These are phyloP conservation scores for Polygonum aviculare DNA, from an alignment of 148 eudicot species.

Conservation along the genomic window DNA sequence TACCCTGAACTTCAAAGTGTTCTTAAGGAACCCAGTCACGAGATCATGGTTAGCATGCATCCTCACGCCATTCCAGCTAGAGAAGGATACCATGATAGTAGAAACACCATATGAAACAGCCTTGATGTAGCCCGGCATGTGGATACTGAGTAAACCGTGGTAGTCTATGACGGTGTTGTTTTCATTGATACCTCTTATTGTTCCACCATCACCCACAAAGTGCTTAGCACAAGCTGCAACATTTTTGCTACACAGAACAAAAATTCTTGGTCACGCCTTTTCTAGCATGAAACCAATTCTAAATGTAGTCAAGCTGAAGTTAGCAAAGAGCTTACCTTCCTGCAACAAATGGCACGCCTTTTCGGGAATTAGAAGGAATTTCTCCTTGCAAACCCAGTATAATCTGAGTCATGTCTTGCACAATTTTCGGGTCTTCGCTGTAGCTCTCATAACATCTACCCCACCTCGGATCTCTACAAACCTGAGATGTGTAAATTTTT, in stretches of 20 bases:
- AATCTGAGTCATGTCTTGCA: constrained; percentile 61
- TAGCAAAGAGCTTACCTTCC: constrained; percentile 43
- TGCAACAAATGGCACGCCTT: constrained; percentile 59
- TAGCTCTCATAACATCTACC: constrained; percentile 85
- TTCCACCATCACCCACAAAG: constrained; percentile 87
- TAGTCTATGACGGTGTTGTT: constrained; percentile 47
- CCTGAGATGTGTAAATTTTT: constrained; percentile 24
- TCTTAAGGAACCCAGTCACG: constrained; percentile 59
- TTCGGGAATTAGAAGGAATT: constrained; percentile 32
- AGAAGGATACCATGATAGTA: constrained; percentile 81
- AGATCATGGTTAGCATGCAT: constrained; percentile 68
- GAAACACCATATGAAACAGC: constrained; percentile 64
- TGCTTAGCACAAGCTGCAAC: constrained; percentile 84
- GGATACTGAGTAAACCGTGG: constrained; percentile 58
- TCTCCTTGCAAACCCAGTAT: constrained; percentile 86
- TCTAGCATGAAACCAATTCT: no score
- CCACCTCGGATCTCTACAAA: constrained; percentile 93
- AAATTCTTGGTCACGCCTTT: no score
- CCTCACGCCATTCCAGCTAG: constrained; percentile 77
- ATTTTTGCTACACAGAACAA: constrained; percentile 34
- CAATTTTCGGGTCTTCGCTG: constrained; percentile 69
- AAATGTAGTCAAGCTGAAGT: not conserved
- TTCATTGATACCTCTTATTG: constrained; percentile 57
- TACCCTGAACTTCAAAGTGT: constrained; percentile 59
- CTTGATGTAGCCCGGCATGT: constrained; percentile 69